Evolutionary conservation across 2,329 filamentous ascomycete genomes (phyloP).

Genomic region (Sordariomycetes sp.): DNA sequence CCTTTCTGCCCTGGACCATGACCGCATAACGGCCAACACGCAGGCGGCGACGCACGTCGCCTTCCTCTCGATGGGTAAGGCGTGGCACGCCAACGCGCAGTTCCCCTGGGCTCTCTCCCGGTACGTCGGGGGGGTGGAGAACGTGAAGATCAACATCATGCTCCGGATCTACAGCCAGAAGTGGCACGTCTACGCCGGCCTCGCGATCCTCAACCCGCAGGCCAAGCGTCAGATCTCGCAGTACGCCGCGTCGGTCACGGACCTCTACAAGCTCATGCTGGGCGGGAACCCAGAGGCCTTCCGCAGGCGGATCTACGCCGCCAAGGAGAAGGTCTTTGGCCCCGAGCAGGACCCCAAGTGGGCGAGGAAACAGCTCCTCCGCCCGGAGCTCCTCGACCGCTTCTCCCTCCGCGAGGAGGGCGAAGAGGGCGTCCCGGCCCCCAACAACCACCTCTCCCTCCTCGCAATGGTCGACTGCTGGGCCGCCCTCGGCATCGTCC

Average conservation of each 20-base stretch:
- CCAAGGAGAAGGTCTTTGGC: conserved; percentile 59
- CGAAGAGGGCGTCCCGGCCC: conserved; percentile 33
- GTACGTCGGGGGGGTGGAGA: conserved; percentile 94
- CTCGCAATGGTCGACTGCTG: conserved; percentile 98
- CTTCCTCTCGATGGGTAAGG: conserved; percentile 94
- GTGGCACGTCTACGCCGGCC: conserved; percentile 97
- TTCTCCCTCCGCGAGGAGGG: conserved; percentile 63
- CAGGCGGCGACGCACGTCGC: conserved; percentile 97
- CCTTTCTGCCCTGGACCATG: conserved; percentile 76
- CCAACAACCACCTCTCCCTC: conserved; percentile 88
- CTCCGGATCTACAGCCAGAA: conserved; percentile 96
- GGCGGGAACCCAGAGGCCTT: conserved; percentile 69
- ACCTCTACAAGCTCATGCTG: conserved; percentile 94
- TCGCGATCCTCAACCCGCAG: conserved; percentile 91
- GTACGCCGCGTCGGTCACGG: conserved; percentile 84
- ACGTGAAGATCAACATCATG: conserved; percentile 98
- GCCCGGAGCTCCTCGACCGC: conserved; percentile 75
- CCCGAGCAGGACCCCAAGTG: conserved; percentile 51
- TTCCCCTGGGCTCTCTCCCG: conserved; percentile 96
- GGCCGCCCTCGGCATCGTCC: conserved; percentile 84
- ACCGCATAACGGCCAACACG: conserved; percentile 95
- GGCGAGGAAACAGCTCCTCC: conserved; percentile 54
- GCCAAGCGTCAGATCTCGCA: conserved; percentile 87
- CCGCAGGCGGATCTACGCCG: conserved; percentile 50
- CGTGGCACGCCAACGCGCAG: conserved; percentile 88